A percentile compares a stretch with the other conserved stretches of the same genome.
Conservation (phyloP, 495 filamentous ascomycete genomes). For the Talaromyces wortmannii region DNA sequence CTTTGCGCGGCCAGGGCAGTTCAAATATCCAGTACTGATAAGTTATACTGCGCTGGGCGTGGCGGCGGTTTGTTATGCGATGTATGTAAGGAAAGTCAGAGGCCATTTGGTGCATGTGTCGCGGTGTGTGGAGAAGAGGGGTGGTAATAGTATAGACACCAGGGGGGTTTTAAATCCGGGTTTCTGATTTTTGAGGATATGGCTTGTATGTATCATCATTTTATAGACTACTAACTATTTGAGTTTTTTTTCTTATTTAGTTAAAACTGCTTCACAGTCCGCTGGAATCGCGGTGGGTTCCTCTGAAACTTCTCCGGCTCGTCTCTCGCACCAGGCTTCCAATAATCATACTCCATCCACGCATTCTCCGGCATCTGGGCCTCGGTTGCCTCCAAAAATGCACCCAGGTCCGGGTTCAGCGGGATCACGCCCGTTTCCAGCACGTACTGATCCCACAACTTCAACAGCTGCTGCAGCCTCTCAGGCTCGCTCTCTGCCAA, state of each 20-base stretch:
- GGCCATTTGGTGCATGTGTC: constrained; percentile 57
- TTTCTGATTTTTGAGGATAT: neutral
- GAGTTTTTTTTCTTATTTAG: neutral
- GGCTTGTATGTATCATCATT: neutral
- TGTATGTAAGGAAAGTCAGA: constrained; percentile 47
- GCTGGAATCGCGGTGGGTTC: constrained; percentile 42
- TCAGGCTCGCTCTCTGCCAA: constrained; percentile 52
- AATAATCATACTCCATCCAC: constrained; percentile 67
- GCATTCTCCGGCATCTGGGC: constrained; percentile 61
- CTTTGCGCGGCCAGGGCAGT: constrained; percentile 49
- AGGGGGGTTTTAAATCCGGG: neutral
- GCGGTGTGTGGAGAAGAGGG: constrained; percentile 18
- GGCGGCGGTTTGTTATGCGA: constrained; percentile 45
- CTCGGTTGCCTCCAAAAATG: constrained; percentile 50
- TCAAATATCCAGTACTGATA: constrained; percentile 53
- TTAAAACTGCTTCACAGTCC: constrained; percentile 42
- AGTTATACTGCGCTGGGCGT: constrained; percentile 42
- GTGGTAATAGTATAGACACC: neutral
- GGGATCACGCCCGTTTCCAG: constrained; percentile 53
- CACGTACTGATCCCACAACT: constrained; percentile 53
- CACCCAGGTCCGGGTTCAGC: constrained; percentile 31
- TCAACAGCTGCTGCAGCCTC: constrained; percentile 33
- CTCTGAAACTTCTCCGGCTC: constrained; percentile 48
- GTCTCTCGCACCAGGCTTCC: constrained; percentile 54
- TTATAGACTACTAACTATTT: neutral